phyloP scores from a whole-genome alignment of 177 flowering plant genomes.

The Vitis hybrid region DNA sequence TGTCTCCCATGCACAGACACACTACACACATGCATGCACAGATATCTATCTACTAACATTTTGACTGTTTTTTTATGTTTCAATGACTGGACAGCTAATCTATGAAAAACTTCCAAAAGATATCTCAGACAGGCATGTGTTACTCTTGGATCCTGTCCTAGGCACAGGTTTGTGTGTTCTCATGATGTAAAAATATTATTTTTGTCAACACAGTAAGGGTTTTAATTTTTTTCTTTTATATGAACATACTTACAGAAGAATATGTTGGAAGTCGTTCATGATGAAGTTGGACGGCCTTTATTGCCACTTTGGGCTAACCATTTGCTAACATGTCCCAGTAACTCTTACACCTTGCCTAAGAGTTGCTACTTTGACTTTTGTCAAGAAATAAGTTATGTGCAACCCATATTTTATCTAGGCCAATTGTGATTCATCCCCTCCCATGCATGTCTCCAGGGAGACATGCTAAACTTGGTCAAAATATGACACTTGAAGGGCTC shows the following conservation, averaged over 20 bases:
- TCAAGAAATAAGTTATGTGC: too few species aligned
- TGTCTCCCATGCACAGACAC: not conserved
- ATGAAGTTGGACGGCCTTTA: too few species aligned
- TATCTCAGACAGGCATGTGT: slow-evolving; percentile 90
- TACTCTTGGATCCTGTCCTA: slow-evolving; percentile 89
- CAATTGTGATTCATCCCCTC: not conserved
- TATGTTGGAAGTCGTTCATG: not conserved
- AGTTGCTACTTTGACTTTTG: too few species aligned
- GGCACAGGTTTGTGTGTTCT: slow-evolving; percentile 71
- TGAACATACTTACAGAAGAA: not conserved
- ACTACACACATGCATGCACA: too few species aligned
- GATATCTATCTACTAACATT: not conserved
- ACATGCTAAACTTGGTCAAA: too few species aligned
- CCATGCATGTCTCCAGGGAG: too few species aligned
- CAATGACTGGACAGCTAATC: slow-evolving; percentile 55
- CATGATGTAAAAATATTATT: not conserved
- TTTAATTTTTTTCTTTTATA: not conserved
- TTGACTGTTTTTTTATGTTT: not conserved
- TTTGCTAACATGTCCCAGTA: too few species aligned
- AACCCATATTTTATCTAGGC: not conserved
- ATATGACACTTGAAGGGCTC: too few species aligned
- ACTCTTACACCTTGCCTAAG: too few species aligned
- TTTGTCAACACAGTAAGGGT: not conserved
- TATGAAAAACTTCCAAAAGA: slow-evolving; percentile 90
- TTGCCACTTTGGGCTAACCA: not conserved